Conservation (phyloP, 2,329 filamentous ascomycete species). For the Cladorrhinum sp. region DNA sequence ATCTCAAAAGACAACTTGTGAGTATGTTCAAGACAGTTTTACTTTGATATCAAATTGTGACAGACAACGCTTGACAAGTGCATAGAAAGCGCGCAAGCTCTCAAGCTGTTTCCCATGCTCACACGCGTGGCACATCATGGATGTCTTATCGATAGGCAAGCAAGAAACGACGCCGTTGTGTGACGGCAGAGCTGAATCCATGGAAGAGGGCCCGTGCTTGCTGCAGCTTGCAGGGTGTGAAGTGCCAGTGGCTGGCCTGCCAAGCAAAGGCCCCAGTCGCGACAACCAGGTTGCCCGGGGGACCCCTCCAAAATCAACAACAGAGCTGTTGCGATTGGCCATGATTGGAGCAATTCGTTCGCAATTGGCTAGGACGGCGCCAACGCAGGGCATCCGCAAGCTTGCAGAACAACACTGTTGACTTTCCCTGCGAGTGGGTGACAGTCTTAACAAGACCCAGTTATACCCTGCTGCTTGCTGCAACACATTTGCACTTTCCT, state of each 20-base stretch:
- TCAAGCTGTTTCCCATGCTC: not conserved
- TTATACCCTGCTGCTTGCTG: constrained; percentile 22
- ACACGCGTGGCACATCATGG: not conserved
- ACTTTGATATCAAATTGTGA: not conserved
- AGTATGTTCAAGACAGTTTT: not conserved
- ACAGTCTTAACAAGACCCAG: constrained; percentile 17
- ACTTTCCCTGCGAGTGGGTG: not conserved
- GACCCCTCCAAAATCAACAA: constrained; percentile 26
- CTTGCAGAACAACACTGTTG: not conserved
- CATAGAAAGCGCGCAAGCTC: not conserved
- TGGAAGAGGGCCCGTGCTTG: constrained; percentile 1
- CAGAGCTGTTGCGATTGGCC: constrained; percentile 2
- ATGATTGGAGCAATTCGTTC: constrained; percentile 10
- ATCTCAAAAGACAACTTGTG: no score
- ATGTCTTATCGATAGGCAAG: constrained; percentile 20
- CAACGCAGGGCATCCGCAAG: constrained; percentile 16
- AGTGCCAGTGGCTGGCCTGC: no score
- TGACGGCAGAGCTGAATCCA: not conserved
- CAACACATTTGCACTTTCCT: not conserved
- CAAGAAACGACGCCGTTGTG: not conserved
- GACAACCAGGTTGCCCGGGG: constrained; percentile 23
- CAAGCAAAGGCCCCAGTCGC: constrained; percentile 17
- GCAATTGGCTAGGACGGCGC: constrained; percentile 25
- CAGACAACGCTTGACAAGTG: not conserved
- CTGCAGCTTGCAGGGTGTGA: not conserved